A percentile compares a stretch with the other conserved stretches of the same genome.
These are phyloP conservation scores for Hypoxylon lenormandii DNA, from an alignment of 495 filamentous ascomycete species.

Conservation along the genomic window DNA sequence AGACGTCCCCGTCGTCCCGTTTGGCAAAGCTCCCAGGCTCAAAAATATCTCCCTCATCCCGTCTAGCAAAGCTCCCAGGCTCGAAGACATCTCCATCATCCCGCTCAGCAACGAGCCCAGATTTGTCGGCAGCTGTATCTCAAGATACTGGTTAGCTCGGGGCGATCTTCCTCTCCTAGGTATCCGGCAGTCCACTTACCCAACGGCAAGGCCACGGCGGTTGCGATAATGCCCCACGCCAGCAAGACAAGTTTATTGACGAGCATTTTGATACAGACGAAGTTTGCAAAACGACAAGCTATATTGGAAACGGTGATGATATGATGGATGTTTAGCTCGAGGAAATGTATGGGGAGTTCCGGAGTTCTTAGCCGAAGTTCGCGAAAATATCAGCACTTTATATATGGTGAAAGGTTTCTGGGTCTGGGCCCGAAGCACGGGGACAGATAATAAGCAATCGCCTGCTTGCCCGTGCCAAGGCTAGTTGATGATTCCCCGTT, in stretches of 20 bases:
- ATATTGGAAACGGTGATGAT: background rate
- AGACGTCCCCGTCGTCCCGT: too few species aligned
- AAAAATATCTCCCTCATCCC: background rate
- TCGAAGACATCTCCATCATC: background rate
- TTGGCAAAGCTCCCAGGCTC: conserved; percentile 6
- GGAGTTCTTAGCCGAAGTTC: background rate
- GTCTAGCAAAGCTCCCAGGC: conserved; percentile 1
- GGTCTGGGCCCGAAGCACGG: background rate
- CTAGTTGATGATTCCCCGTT: background rate
- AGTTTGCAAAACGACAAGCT: background rate
- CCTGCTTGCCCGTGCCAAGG: background rate
- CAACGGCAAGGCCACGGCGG: background rate
- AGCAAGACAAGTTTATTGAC: conserved; percentile 1
- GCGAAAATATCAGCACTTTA: background rate
- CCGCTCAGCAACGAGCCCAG: background rate
- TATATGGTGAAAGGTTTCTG: background rate
- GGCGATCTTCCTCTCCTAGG: background rate
- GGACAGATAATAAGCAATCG: background rate
- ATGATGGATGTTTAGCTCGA: background rate
- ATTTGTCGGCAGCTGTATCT: background rate
- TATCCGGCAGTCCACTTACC: conserved; percentile 1
- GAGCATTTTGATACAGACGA: conserved; percentile 4
- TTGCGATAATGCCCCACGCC: background rate
- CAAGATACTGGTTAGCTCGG: background rate
- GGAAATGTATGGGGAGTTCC: background rate